Evolutionary conservation across 1,284 basidiomycete species (phyloP), one percentile per base, ranked within the genome.

Genomic region (Boletus mariae): DNA sequence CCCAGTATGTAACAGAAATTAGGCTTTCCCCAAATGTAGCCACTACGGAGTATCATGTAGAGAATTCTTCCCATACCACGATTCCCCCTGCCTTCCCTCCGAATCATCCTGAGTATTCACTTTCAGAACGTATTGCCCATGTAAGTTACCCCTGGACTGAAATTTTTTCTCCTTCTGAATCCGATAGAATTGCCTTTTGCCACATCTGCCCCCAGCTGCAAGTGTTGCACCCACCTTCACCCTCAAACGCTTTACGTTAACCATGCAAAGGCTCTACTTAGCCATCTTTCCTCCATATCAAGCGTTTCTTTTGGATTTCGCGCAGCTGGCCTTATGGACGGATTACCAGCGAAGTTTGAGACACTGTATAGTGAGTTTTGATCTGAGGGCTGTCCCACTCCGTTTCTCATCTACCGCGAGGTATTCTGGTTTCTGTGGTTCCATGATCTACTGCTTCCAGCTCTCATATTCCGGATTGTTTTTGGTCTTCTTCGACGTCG

Each of bases 371-470:
- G 84, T 86, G 59, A 55, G 82, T 75, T 41, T 29, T 25, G 20
- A 51, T 47, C 17, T 5, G 11, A 49, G 1, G 35, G 40, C 23
- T 45, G 29, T 40, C n/a, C 23, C 31, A 51, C 26, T 15, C 13
- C 13, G 35, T 41, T 48, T 51, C 54, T 65, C 17, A 67, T 5
- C 11, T 57, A 49, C 40, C 31, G 38, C 29, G 54, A 86, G 85
- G 55, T 73, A 3, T 87, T 78, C 57, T 87, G 85, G 85, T 62
- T 76, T 25, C 62, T 85, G 17, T 87, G 85, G 85, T 79, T 78
- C 61, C 61, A 78, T 50, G 75, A 85, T 58, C 61, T 84, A 15
- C 71, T 87, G 5, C 67, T 81, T 12, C 77, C 85, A 15, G 73
- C 76, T 5, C 61, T 84, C 34, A 57, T 82, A 47, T 63, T 79